phyloP scores from a whole-genome alignment of 2,329 filamentous ascomycete genomes.

The Aureobasidium sp. region DNA sequence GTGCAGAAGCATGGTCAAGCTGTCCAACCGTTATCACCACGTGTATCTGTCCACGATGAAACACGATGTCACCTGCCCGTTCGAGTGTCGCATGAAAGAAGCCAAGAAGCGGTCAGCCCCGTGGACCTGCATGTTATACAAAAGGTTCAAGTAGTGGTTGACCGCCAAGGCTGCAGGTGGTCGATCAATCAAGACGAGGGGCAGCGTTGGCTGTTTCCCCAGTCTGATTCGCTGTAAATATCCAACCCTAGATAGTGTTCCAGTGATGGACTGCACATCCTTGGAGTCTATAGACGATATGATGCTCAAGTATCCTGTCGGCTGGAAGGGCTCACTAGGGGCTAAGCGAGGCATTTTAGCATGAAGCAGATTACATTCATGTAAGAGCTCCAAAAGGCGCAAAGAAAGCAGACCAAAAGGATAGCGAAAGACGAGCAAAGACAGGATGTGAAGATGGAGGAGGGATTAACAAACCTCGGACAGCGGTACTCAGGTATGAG shows the following conservation, averaged over 20 bases:
- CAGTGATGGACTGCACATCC: neutral
- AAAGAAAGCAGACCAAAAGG: neutral
- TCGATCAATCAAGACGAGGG: slow-evolving; percentile 2
- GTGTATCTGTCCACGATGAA: neutral
- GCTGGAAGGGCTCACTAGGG: neutral
- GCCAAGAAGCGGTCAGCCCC: slow-evolving; percentile 3
- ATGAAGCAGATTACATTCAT: neutral
- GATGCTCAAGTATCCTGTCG: neutral
- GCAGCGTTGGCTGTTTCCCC: slow-evolving; percentile 1
- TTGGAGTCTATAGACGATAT: neutral
- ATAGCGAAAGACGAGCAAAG: neutral
- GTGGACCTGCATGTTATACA: slow-evolving; percentile 9
- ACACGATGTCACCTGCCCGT: slow-evolving; percentile 2
- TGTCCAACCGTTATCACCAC: slow-evolving; percentile 7
- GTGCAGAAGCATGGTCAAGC: neutral
- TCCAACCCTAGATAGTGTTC: neutral
- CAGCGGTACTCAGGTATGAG: neutral
- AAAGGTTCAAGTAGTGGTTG: neutral
- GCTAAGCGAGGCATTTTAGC: neutral
- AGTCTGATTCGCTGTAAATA: neutral
- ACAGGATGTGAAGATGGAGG: neutral
- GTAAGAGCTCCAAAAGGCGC: neutral
- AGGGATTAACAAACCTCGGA: neutral
- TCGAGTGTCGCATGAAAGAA: neutral
- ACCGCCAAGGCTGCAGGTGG: slow-evolving; percentile 7